Conservation (phyloP, 2,329 filamentous ascomycete species). For the Chaetothyriales sp. region DNA sequence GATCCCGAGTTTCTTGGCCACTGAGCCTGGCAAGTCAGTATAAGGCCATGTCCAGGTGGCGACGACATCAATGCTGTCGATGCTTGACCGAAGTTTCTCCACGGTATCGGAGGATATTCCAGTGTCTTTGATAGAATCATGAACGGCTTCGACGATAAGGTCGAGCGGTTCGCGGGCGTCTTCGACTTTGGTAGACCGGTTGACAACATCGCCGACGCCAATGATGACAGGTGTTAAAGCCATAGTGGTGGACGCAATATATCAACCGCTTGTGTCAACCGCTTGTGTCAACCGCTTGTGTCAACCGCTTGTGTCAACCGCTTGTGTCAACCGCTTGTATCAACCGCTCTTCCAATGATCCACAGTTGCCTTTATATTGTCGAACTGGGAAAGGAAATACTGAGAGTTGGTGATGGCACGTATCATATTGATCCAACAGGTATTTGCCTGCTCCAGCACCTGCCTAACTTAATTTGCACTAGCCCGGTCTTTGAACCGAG, state of each 20-base stretch:
- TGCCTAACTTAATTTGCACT: no score
- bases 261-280: no score
- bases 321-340: no score
- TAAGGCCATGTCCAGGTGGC: conserved; percentile 56
- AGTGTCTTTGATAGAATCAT: conserved; percentile 39
- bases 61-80: conserved; percentile 49
- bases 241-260: not conserved
- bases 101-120: conserved; percentile 20
- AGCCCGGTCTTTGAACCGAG: no score
- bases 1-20: conserved; percentile 38
- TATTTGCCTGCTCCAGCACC: no score
- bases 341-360: no score
- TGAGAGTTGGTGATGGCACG: no score
- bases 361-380: no score
- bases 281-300: no score
- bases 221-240: conserved; percentile 40
- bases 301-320: no score
- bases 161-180: conserved; percentile 46
- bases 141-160: conserved; percentile 45
- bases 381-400: no score
- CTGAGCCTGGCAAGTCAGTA: conserved; percentile 41
- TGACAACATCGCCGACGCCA: conserved; percentile 49
- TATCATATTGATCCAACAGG: no score
- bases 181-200: conserved; percentile 37
- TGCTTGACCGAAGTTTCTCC: conserved; percentile 28